Base-by-base conservation (phyloP, 2,329 filamentous ascomycete genomes). In the Bimuria novae-zelandiae region DNA sequence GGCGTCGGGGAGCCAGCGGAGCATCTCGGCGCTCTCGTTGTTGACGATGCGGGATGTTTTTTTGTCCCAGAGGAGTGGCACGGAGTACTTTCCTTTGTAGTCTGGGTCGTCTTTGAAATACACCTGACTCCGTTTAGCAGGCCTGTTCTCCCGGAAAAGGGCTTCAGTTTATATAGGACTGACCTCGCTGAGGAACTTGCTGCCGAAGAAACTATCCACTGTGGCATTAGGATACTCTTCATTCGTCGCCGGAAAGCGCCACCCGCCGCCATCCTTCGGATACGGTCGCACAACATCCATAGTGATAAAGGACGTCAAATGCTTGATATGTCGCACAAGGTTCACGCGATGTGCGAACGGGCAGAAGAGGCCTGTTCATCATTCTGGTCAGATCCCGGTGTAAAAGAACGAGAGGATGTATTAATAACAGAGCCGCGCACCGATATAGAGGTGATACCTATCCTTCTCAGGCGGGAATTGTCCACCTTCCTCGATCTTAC, bases 301-400 rank as follows among this genome's bases (percentile, higher is more conserved):
- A 5, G 80, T 76, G 37, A 87, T 80, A 30, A 82, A 73, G 10
- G 78, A 69, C 29, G 80, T 75, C 2, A 88, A 77, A 29, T 82
- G 81, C 62, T 85, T 84, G 43, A 87, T 74, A 43, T 84, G 77
- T 4, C 83, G 77, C 7, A 84, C 75, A 10, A 87, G 71, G 59
- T 84, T 85, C 14, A 71, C 80, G 10, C 84, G 79, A 62, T 87
- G 85, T 2, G 85, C 84, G 59, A 86, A 87, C 2, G 84, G 85
- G 61, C 84, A 87, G 73, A 88, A 88, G 23, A 86, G 77, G 17
- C 84, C 81, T 78, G 62, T 33, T n/a, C 12, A 6, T n/a, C 30
- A 12, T 12, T 12, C 12, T 12, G 4, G n/a, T 33, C n/a, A 33
- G 30, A 11, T 12, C 11, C n/a, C 30, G 12, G 11, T 30, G 27